Evolutionary conservation across 2,329 filamentous ascomycete species (phyloP).

Genomic region (Botrytis squamosa): DNA sequence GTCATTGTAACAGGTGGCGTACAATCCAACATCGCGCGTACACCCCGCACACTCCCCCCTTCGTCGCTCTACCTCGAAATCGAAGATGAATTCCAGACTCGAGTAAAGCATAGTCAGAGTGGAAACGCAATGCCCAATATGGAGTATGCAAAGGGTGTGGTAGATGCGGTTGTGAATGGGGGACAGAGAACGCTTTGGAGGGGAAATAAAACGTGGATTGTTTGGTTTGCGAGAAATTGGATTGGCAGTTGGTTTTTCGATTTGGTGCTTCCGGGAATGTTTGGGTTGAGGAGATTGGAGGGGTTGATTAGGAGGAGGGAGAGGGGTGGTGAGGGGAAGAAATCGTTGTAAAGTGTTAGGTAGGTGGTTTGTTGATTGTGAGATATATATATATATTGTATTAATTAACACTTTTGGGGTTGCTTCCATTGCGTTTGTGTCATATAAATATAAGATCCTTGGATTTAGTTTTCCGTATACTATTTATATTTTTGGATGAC

Average conservation of each 20-base stretch:
- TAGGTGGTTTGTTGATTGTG: background rate
- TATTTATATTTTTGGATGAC: background rate
- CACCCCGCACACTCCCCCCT: slow-evolving; percentile 23
- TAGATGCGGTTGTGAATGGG: slow-evolving; percentile 29
- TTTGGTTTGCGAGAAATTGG: slow-evolving; percentile 31
- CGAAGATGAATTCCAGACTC: slow-evolving; percentile 25
- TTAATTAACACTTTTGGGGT: background rate
- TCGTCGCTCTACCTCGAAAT: slow-evolving; percentile 32
- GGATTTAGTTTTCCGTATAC: background rate
- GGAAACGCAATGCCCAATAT: slow-evolving; percentile 29
- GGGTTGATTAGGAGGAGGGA: slow-evolving; percentile 15
- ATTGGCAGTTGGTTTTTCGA: slow-evolving; percentile 34
- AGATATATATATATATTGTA: background rate
- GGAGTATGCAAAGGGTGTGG: slow-evolving; percentile 33
- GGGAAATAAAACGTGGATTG: slow-evolving; percentile 27
- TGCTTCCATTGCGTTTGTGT: background rate
- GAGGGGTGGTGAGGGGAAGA: background rate
- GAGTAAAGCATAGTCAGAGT: slow-evolving; percentile 33
- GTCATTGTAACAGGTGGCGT: slow-evolving; percentile 35
- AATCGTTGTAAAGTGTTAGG: background rate
- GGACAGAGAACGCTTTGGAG: slow-evolving; percentile 30
- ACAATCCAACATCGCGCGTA: slow-evolving; percentile 29
- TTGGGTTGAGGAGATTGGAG: slow-evolving; percentile 30
- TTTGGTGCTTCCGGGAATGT: slow-evolving; percentile 32
- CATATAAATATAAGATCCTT: background rate